Base-by-base conservation (phyloP, 2,329 filamentous ascomycete species). In the Aspergillus sp. region DNA sequence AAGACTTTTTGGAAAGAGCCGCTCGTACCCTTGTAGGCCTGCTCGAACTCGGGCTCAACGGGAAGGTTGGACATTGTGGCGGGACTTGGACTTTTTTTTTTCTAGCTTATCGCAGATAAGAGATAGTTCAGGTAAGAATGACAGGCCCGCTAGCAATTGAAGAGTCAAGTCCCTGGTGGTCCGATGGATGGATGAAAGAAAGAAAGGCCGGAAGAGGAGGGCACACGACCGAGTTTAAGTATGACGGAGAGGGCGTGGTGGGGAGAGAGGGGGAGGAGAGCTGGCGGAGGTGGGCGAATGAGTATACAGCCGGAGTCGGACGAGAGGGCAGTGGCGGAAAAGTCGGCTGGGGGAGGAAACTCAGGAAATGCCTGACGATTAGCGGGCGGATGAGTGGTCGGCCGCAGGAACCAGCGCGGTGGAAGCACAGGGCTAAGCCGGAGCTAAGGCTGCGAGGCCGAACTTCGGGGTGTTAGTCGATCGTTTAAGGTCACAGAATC, bases 31-130 rank as follows among this genome's bases (percentile, higher is more conserved):
- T 92, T 91, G 86, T 96, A 96, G 73, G 93, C 93, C 86, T 98
- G 93, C 87, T 97, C 88, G 82, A 98, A 98, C 83, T 99, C 93
- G 73, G 95, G 93, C 86, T 98, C 93, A 64, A 82, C 80, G 52
- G 90, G 86, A 72, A 95, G 84, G 82, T 95, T 89, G 67, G 92
- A 90, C 90, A 96, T 95, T 37, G 15, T 57, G 51, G 51, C 27
- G 27, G 27, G 27, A 31, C 47, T 35, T 14, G 40, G 31, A 33
- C 31, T n/a, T 37, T 37, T 37, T 37, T 37, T 37, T n/a, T 37
- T 6, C 15, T 54, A 50, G 53, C 37, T 50, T 55, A 56, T 56
- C 46, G 58, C 39, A 43, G 51, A 56, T 48, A 54, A 54, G 48
- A 39, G 47, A 47, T 56, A 35, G 53, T 44, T 27, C 40, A 53